Evolutionary conservation across 108 stramenopile genomes (phyloP), one percentile per base, ranked within the genome.

Genomic region (Cyclotella kingstonii): DNA sequence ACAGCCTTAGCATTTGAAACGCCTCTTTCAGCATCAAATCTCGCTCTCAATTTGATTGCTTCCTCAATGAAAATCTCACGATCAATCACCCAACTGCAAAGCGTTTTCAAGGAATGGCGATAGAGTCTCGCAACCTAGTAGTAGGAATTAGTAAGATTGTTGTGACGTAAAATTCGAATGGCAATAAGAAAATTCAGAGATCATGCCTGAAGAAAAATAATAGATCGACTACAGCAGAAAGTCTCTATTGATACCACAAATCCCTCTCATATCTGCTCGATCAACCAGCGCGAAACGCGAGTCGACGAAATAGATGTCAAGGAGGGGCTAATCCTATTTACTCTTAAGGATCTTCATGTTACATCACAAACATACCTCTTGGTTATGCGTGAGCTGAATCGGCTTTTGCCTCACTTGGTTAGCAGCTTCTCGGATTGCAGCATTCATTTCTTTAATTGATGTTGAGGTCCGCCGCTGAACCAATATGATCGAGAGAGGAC

Each of bases 31-130:
- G 70, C 75, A 76, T 96, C 95, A 59, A 97, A 97, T 14, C 85
- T 78, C 28, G 67, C 80, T 41, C 96, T 71, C 44, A 97, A 60
- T 33, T 75, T 57, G 19, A 82, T 84, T 0, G 96, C 94, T 66
- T 90, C 87, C 7, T 89, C 90, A 38, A 79, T 67, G 77, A 95
- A 97, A 59, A 95, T 82, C 14, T 94, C 87, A 11, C 96, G 81
- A 72, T 94, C 91, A 42, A 95, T 84, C 26, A 79, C 81, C 98
- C 98, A 98, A 54, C 85, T 85, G 27, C 60, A 68, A 18, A 94
- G 73, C 1, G 70, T 54, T 61, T 83, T 84, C 53, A 94, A 65
- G 7, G 82, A 68, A 46, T 90, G 77, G 43, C 92, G 89, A 50
- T 94, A 94, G 67, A 94, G 70, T 21, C 87, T 81, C 41, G 83